Evolutionary conservation across 176 grass and related monocot species (phyloP).

Genomic region (Lolium rigidum): DNA sequence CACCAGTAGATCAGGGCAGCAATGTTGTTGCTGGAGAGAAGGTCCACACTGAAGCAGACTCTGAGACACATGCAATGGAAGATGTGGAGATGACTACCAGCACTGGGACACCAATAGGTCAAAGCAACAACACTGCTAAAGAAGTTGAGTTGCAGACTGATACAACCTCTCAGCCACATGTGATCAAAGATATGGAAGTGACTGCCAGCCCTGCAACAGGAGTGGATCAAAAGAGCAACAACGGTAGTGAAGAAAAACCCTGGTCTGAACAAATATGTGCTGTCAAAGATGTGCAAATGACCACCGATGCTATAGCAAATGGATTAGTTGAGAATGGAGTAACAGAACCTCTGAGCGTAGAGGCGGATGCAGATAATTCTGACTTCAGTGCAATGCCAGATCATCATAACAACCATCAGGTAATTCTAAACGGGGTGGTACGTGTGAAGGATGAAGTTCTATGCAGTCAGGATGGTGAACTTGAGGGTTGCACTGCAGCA

Average conservation of each 20-base stretch:
- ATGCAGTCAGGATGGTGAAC: conserved; percentile 39
- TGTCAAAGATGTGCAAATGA: conserved; percentile 15
- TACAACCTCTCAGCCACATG: conserved; percentile 27
- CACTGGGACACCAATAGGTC: conserved; percentile 39
- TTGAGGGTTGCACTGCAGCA: conserved; percentile 35
- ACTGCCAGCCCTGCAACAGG: conserved; percentile 2
- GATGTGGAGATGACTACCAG: conserved; percentile 21
- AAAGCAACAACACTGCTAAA: conserved; percentile 29
- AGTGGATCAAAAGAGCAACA: conserved; percentile 34
- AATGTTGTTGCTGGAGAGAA: conserved; percentile 33
- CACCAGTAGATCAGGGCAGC: conserved; percentile 30
- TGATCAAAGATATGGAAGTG: conserved; percentile 33
- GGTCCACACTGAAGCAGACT: conserved; percentile 37
- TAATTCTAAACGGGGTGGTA: conserved; percentile 46
- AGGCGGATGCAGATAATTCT: conserved; percentile 32
- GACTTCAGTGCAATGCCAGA: conserved; percentile 22
- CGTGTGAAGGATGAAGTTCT: conserved; percentile 36
- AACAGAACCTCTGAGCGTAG: conserved; percentile 21
- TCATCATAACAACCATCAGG: conserved; percentile 1
- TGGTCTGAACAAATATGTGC: conserved; percentile 37
- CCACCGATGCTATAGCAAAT: conserved; percentile 5
- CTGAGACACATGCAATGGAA: conserved; percentile 24
- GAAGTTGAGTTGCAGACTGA: conserved; percentile 32
- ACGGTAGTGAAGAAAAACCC: conserved; percentile 37
- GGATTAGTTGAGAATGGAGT: conserved; percentile 24